These are phyloP conservation scores for Infundibulicybe gibba DNA, from an alignment of 768 basidiomycete species.

Conservation along the genomic window DNA sequence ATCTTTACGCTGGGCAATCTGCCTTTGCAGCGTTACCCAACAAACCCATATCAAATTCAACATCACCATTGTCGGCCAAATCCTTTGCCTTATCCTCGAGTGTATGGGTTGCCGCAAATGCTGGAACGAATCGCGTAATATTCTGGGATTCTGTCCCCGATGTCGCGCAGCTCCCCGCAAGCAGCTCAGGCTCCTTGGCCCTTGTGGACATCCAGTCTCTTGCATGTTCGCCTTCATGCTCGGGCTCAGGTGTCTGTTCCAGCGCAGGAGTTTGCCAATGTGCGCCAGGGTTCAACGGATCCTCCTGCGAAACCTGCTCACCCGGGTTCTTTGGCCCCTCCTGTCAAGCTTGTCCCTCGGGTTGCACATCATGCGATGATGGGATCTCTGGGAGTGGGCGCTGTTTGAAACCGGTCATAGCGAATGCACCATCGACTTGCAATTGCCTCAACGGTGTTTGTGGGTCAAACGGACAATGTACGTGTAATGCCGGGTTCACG, in stretches of 20 bases:
- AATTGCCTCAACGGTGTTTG: constrained; percentile 82
- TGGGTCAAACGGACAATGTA: constrained; percentile 59
- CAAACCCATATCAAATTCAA: constrained; percentile 31
- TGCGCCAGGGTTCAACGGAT: constrained; percentile 63
- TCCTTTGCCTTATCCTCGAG: constrained; percentile 55
- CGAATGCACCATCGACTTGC: constrained; percentile 56
- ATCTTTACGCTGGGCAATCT: constrained; percentile 52
- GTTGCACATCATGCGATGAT: constrained; percentile 69
- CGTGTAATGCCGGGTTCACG: constrained; percentile 59
- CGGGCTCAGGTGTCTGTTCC: constrained; percentile 58
- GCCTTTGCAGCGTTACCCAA: constrained; percentile 45
- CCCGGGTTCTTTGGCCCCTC: constrained; percentile 64
- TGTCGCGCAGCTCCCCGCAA: constrained; percentile 58
- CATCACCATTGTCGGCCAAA: constrained; percentile 37
- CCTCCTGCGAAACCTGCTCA: constrained; percentile 73
- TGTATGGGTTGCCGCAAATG: constrained; percentile 51
- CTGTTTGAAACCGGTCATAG: constrained; percentile 50
- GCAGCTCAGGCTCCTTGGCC: constrained; percentile 42
- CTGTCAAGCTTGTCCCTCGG: constrained; percentile 64
- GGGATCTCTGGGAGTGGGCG: constrained; percentile 72
- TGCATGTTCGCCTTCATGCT: constrained; percentile 66
- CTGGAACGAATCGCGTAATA: constrained; percentile 48
- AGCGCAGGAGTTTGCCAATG: constrained; percentile 68
- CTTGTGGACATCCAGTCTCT: constrained; percentile 57
- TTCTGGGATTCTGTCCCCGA: constrained; percentile 83